phyloP scores from a whole-genome alignment of 2,329 filamentous ascomycete species.

The Scortechinia acanthostroma region DNA sequence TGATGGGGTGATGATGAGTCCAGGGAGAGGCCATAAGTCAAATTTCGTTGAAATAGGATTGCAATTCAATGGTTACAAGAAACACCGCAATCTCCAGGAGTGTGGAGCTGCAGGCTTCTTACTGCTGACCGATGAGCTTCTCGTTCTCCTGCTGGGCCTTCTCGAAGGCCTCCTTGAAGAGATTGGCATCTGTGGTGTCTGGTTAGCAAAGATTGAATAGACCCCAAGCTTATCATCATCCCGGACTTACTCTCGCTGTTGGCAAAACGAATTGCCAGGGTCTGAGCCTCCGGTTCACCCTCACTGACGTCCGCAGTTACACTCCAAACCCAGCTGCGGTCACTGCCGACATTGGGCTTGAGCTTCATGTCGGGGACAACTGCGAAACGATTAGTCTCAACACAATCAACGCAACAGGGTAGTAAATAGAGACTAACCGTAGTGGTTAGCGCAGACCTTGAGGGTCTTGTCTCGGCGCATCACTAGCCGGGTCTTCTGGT shows the following conservation, averaged over 20 bases:
- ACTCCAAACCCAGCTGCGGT: slow-evolving; percentile 99
- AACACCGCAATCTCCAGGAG: too few relatives aligned
- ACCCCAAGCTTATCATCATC: background rate
- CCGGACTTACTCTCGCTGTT: slow-evolving; percentile 88
- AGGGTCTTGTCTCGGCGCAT: slow-evolving; percentile 99
- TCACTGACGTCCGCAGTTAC: slow-evolving; percentile 95
- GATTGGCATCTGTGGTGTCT: slow-evolving; percentile 71
- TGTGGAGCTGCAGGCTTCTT: too few relatives aligned
- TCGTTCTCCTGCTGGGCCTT: slow-evolving; percentile 96
- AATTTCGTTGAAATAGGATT: too few relatives aligned
- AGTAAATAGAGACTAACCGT: slow-evolving; percentile 69
- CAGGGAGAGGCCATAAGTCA: too few relatives aligned
- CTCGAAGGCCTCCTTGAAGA: slow-evolving; percentile 91
- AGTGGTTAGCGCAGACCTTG: slow-evolving; percentile 99
- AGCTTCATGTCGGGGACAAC: slow-evolving; percentile 99
- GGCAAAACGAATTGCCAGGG: slow-evolving; percentile 91
- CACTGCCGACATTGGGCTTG: slow-evolving; percentile 91
- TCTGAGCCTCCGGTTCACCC: slow-evolving; percentile 92
- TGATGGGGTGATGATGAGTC: too few relatives aligned
- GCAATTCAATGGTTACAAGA: too few relatives aligned
- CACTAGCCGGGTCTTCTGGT: slow-evolving; percentile 91
- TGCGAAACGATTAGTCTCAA: slow-evolving; percentile 20
- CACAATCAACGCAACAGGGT: background rate
- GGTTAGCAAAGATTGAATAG: slow-evolving; percentile 12
- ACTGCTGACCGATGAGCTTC: slow-evolving; percentile 59